Base-by-base conservation (phyloP, 225 moss, liverwort and hornwort genomes). In the Marchantia paleacea region DNA sequence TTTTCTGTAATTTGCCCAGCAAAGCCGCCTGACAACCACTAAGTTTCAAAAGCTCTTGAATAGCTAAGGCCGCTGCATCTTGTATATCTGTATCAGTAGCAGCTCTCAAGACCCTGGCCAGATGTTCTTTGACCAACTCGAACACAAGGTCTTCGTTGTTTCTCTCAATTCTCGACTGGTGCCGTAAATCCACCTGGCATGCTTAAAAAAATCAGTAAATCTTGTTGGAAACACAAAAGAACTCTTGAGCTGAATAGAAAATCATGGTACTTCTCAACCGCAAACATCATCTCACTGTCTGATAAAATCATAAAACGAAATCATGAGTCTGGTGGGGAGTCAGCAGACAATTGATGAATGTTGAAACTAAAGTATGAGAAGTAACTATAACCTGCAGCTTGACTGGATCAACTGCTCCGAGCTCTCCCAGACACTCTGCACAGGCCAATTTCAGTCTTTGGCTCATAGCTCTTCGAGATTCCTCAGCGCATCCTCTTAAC, bases 341-440 rank as follows among this genome's bases (percentile, higher is more conserved):
- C n/a, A n/a, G n/a, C n/a, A n/a, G n/a, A n/a, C n/a, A n/a, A n/a
- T 81, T n/a, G n/a, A 39, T 39, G 39, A 39, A 39, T 39, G 39
- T 5, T 5, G 39, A 39, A 39, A 39, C 29, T 71, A 69, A 57
- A 12, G 13, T 57, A 57, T 57, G 39, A 5, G 39, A 26, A 74
- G 13, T 22, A 77, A 25, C 14, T 15, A 6, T 81, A 69, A 94
- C 96, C 93, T 99, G 95, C 79, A 99, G 87, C 86, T 95, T 99
- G 68, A 94, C 95, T 75, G 99, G 99, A 81, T 99, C 99, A 77
- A 99, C 90, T 78, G 99, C 99, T 79, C 99, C 99, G 79, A 99
- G 91, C 89, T 99, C 99, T 80, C 99, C 99, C 82, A 99, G 86
- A 88, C 99, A 99, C 83, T 96, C 90, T 18, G 99, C 99, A 81